Base-by-base conservation (phyloP, 495 filamentous ascomycete genomes). In the Hypoxylon fuscum region DNA sequence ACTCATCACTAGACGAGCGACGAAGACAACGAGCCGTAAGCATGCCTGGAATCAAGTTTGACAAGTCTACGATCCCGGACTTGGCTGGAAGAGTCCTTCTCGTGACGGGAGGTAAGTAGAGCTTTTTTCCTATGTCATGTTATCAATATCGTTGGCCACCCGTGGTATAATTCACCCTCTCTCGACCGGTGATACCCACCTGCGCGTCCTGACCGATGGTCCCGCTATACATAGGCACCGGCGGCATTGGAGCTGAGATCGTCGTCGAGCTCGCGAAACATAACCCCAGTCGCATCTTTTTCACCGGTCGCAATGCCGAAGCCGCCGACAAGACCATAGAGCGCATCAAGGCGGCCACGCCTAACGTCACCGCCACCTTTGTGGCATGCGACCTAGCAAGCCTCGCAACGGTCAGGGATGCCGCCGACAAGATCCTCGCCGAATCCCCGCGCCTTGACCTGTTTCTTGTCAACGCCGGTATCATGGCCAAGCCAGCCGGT, bases 401-500 rank as follows among this genome's bases (percentile, higher is more conserved):
- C 6, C 62, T 82, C 1, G 66, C 66, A 3, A 76, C 74, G 38
- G 75, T 82, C 20, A 66, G 75, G 7, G 59, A 59, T 0, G 76
- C 72, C 17, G 78, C 74, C 1, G 55, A 69, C 31, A 66, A 66
- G 7, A 70, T 80, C 54, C 59, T 73, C 1, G 32, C 37, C 18
- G 54, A 72, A 29, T 72, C 59, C 14, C 29, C 46, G 11, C 70
- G 37, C 1, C 47, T 88, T 2, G 84, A 90, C 50, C 60, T 84
- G 20, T 75, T 92, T 3, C 75, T 90, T 37, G 78, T 81, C 70
- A 90, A 90, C 59, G 87, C 88, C 2, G 87, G 88, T 25, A 77
- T 87, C 43, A 85, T 87, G 82, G 81, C 74, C 1, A 57, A 78
- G 5, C 78, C 83, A 0, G 70, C 71, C 1, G 66, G 70, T 0